A percentile compares a stretch with the other conserved stretches of the same genome.
phyloP scores from a whole-genome alignment of 192 early-diverging fungal species.

The Powellomyces hirtus region DNA sequence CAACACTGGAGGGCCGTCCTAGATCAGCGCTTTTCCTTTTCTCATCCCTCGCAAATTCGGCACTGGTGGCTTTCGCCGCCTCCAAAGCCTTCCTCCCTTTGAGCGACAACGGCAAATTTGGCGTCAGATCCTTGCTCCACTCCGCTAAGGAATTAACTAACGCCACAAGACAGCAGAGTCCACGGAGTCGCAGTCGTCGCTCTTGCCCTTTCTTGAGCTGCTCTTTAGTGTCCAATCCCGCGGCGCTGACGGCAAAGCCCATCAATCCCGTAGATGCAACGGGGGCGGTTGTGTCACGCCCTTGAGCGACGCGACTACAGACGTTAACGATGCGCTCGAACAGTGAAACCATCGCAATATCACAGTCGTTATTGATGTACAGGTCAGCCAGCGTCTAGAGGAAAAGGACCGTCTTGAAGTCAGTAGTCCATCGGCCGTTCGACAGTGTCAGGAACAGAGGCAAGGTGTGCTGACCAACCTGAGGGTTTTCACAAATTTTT shows the following conservation, averaged over 20 bases:
- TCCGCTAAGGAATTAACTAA: conserved; percentile 50
- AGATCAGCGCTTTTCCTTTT: conserved; percentile 2
- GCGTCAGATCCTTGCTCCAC: conserved; percentile 47
- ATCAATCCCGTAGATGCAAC: conserved; percentile 23
- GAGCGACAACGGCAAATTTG: conserved; percentile 5
- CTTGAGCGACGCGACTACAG: conserved; percentile 47
- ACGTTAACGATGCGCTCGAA: conserved; percentile 53
- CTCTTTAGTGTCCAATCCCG: conserved; percentile 32
- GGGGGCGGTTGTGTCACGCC: conserved; percentile 13
- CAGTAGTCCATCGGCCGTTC: background rate
- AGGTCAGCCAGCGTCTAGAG: conserved; percentile 53
- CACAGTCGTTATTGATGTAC: conserved; percentile 65
- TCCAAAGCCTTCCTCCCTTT: background rate
- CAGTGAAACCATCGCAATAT: conserved; percentile 44
- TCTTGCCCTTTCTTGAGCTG: conserved; percentile 47
- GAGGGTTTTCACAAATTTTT: conserved; percentile 56
- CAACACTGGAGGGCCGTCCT: background rate
- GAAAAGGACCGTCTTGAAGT: background rate
- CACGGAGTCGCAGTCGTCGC: conserved; percentile 35
- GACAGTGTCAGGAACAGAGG: too few relatives aligned
- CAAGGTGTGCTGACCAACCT: conserved; percentile 14
- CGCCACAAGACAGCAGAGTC: conserved; percentile 47
- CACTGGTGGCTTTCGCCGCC: background rate
- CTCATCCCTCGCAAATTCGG: background rate
- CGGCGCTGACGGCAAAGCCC: conserved; percentile 35